Evolutionary conservation across 805 yeast genomes (phyloP).

Genomic region (Kregervanrija delftensis): DNA sequence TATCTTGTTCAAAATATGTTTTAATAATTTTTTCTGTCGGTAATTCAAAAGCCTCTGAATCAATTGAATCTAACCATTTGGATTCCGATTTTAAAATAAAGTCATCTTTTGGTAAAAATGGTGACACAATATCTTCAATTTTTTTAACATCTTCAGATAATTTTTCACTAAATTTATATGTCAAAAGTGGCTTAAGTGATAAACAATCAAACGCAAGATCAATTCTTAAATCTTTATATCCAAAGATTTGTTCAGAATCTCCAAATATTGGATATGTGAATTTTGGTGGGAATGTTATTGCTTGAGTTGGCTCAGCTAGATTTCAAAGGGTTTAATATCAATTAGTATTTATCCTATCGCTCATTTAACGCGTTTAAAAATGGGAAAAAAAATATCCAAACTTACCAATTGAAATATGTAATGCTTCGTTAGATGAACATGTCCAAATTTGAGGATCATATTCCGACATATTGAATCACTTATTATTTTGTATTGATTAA

Average conservation of each 20-base stretch:
- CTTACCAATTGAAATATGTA: slow-evolving; percentile 41
- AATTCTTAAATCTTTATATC: slow-evolving; percentile 65
- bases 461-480: slow-evolving; percentile 12
- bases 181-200: slow-evolving; percentile 68
- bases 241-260: slow-evolving; percentile 81
- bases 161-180: slow-evolving; percentile 48
- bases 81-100: slow-evolving; percentile 57
- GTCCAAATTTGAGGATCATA: slow-evolving; percentile 54
- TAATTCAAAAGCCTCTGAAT: slow-evolving; percentile 34
- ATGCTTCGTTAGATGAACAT: slow-evolving; percentile 58
- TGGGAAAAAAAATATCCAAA: slow-evolving; percentile 1
- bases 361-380: background rate
- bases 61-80: slow-evolving; percentile 56
- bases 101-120: slow-evolving; percentile 51
- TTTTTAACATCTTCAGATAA: slow-evolving; percentile 53
- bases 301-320: slow-evolving; percentile 47
- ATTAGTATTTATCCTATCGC: background rate
- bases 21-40: slow-evolving; percentile 26
- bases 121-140: slow-evolving; percentile 45
- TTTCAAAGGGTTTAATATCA: background rate
- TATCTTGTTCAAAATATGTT: slow-evolving; percentile 22
- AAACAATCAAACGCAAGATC: slow-evolving; percentile 66
- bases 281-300: slow-evolving; percentile 61
- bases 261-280: slow-evolving; percentile 95
- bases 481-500: background rate